These are phyloP conservation scores for Hirsutella rhossiliensis DNA, from an alignment of 2,329 filamentous ascomycete genomes.

Conservation along the genomic window DNA sequence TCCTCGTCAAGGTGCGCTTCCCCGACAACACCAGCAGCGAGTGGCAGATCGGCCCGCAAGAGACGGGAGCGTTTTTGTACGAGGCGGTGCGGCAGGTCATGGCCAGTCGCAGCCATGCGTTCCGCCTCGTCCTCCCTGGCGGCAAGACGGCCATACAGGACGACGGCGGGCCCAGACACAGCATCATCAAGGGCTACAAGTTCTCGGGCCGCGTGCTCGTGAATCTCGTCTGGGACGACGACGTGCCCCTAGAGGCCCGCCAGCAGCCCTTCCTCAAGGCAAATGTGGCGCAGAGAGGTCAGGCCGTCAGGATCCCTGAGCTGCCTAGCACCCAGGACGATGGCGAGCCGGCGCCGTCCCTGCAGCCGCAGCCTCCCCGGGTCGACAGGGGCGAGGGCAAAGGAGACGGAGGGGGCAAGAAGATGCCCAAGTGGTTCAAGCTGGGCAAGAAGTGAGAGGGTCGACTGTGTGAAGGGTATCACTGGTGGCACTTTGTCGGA, in stretches of 20 bases:
- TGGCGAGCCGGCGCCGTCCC: constrained; percentile 12
- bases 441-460: constrained; percentile 52
- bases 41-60: constrained; percentile 53
- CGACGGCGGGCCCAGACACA: constrained; percentile 31
- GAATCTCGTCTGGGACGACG: constrained; percentile 63
- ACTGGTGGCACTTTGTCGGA: too few relatives aligned
- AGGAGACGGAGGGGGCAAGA: constrained; percentile 27
- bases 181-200: constrained; percentile 60
- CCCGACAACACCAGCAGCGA: constrained; percentile 75
- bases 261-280: constrained; percentile 46
- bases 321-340: constrained; percentile 30
- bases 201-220: constrained; percentile 61
- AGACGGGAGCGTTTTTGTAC: constrained; percentile 64
- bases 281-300: constrained; percentile 47
- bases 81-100: constrained; percentile 63
- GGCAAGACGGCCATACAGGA: constrained; percentile 37
- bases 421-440: constrained; percentile 61
- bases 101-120: constrained; percentile 49
- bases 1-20: constrained; percentile 72
- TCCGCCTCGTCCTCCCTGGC: constrained; percentile 57
- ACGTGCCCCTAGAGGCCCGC: constrained; percentile 42
- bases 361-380: constrained; percentile 11
- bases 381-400: constrained; percentile 24
- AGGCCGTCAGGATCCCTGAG: constrained; percentile 54
- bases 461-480: background rate